Evolutionary conservation across 1,284 basidiomycete species (phyloP).

Genomic region (Austropuccinia psidii): DNA sequence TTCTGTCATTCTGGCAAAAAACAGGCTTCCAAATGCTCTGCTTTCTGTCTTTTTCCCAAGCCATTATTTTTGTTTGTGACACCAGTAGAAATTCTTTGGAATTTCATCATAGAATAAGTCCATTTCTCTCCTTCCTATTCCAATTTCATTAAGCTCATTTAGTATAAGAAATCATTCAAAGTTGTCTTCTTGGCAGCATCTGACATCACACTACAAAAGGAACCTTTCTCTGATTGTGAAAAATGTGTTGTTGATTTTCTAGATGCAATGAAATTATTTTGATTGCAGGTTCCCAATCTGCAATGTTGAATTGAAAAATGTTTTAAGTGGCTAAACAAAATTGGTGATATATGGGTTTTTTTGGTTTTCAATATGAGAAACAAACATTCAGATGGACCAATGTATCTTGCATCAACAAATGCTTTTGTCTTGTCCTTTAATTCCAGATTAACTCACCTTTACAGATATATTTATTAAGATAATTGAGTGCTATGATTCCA

Average conservation of each 20-base stretch:
- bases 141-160: too few relatives aligned
- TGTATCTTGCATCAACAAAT: neutral
- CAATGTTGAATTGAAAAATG: neutral
- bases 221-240: neutral
- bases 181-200: too few relatives aligned
- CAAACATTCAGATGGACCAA: slow-evolving; percentile 4
- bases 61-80: neutral
- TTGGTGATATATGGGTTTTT: neutral
- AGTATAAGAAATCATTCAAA: too few relatives aligned
- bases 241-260: neutral
- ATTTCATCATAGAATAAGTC: neutral
- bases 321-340: slow-evolving; percentile 40
- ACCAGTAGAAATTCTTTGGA: neutral
- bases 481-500: slow-evolving; percentile 49
- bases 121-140: too few relatives aligned
- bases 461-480: slow-evolving; percentile 53
- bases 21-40: neutral
- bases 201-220: too few relatives aligned
- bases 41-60: neutral
- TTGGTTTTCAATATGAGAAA: too few relatives aligned
- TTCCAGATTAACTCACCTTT: slow-evolving; percentile 49
- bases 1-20: neutral
- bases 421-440: neutral
- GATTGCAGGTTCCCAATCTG: neutral
- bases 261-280: neutral